These are phyloP conservation scores for Metschnikowia amazonensis DNA, from an alignment of 805 yeast genomes.

Conservation along the genomic window DNA sequence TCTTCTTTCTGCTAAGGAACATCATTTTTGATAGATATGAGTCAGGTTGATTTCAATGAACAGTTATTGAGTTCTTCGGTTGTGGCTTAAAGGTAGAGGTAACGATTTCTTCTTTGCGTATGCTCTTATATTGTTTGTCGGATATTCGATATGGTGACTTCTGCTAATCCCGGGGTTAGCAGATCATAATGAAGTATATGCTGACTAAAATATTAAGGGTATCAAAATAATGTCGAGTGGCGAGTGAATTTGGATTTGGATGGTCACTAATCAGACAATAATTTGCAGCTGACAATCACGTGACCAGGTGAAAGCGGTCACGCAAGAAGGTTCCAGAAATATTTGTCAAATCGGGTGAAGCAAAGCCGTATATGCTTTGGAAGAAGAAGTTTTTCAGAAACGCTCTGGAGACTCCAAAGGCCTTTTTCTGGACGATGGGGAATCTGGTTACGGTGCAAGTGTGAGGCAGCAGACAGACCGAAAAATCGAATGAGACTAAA, in stretches of 20 bases:
- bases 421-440: neutral
- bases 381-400: no score
- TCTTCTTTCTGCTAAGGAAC: slow-evolving; percentile 23
- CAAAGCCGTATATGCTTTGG: no score
- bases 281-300: slow-evolving; percentile 5
- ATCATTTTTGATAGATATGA: slow-evolving; percentile 5
- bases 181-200: slow-evolving; percentile 1
- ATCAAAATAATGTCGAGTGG: neutral
- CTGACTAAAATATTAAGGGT: neutral
- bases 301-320: neutral
- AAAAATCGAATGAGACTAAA: neutral
- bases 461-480: neutral
- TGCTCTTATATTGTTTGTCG: neutral
- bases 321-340: neutral
- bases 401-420: neutral
- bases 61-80: neutral
- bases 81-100: neutral
- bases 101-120: neutral
- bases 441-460: neutral
- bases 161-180: neutral
- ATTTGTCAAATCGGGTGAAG: neutral
- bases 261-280: slow-evolving; percentile 1
- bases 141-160: neutral
- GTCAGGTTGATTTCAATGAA: neutral
- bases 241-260: neutral